A percentile compares a stretch with the other conserved stretches of the same genome.
Conservation (phyloP, 2,329 filamentous ascomycete species). For the Cadophora malorum region DNA sequence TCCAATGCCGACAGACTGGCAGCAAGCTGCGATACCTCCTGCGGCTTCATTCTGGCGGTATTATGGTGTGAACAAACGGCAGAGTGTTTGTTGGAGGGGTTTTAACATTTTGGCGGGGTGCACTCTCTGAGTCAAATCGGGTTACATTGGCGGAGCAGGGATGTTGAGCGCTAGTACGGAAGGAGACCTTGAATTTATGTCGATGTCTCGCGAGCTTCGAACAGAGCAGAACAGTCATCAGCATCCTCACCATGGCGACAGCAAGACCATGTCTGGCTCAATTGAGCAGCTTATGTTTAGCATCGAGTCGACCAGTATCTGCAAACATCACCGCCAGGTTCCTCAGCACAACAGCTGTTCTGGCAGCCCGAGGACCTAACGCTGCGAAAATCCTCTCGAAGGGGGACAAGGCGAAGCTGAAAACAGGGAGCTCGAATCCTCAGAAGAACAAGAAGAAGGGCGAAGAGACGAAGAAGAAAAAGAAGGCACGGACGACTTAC, state of each 20-base stretch:
- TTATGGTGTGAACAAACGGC: slow-evolving; percentile 23
- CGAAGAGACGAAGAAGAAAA: slow-evolving; percentile 43
- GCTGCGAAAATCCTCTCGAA: slow-evolving; percentile 35
- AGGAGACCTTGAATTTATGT: slow-evolving; percentile 21
- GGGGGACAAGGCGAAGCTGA: slow-evolving; percentile 30
- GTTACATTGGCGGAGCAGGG: slow-evolving; percentile 14
- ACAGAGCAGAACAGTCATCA: slow-evolving; percentile 10
- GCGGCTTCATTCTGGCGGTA: slow-evolving; percentile 58
- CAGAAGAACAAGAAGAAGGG: slow-evolving; percentile 45
- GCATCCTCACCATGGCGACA: slow-evolving; percentile 38
- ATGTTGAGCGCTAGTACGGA: slow-evolving; percentile 23
- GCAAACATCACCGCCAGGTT: slow-evolving; percentile 28
- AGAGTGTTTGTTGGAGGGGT: slow-evolving; percentile 26
- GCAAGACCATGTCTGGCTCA: slow-evolving; percentile 43
- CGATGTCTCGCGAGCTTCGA: slow-evolving; percentile 13
- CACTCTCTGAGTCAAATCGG: slow-evolving; percentile 14
- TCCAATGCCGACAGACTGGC: slow-evolving; percentile 64
- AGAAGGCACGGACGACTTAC: slow-evolving; percentile 44
- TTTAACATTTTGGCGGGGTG: slow-evolving; percentile 32
- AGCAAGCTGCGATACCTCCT: slow-evolving; percentile 60
- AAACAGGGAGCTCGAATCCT: slow-evolving; percentile 26
- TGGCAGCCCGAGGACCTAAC: slow-evolving; percentile 21
- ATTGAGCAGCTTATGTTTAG: slow-evolving; percentile 43
- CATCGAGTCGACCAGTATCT: slow-evolving; percentile 28
- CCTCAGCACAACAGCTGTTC: slow-evolving; percentile 37